Evolutionary conservation across 441 rosid species (phyloP).

Genomic region (Populus hybrid): DNA sequence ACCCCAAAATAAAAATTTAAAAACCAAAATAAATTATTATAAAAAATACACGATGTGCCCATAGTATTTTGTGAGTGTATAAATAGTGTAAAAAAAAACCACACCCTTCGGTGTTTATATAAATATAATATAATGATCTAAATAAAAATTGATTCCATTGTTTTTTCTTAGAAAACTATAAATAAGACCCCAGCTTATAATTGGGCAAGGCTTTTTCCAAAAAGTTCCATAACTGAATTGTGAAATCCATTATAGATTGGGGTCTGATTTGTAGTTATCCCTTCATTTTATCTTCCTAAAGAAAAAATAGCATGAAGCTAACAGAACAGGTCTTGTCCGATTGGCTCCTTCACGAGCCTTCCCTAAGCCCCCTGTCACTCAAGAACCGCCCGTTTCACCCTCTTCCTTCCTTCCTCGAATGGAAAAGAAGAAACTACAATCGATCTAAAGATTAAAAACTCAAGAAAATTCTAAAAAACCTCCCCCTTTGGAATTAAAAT

Average conservation of each 20-base stretch:
- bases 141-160: too few relatives aligned
- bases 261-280: not conserved
- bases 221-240: not conserved
- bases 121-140: too few relatives aligned
- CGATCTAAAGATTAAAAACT: not conserved
- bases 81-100: too few relatives aligned
- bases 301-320: not conserved
- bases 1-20: too few relatives aligned
- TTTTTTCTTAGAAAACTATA: too few relatives aligned
- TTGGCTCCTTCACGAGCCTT: not conserved
- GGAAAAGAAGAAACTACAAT: not conserved
- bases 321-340: not conserved
- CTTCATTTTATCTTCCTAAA: not conserved
- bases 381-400: not conserved
- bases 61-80: too few relatives aligned
- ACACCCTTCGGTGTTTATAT: too few relatives aligned
- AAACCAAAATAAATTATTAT: too few relatives aligned
- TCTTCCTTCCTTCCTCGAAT: not conserved
- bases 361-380: not conserved
- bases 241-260: not conserved
- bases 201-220: not conserved
- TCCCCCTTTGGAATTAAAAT: slow-evolving; percentile 17
- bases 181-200: not conserved
- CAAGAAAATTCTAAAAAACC: not conserved
- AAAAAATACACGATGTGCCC: too few relatives aligned